phyloP scores from a whole-genome alignment of 2,329 filamentous ascomycete species.

The Purpureocillium takamizusanense region DNA sequence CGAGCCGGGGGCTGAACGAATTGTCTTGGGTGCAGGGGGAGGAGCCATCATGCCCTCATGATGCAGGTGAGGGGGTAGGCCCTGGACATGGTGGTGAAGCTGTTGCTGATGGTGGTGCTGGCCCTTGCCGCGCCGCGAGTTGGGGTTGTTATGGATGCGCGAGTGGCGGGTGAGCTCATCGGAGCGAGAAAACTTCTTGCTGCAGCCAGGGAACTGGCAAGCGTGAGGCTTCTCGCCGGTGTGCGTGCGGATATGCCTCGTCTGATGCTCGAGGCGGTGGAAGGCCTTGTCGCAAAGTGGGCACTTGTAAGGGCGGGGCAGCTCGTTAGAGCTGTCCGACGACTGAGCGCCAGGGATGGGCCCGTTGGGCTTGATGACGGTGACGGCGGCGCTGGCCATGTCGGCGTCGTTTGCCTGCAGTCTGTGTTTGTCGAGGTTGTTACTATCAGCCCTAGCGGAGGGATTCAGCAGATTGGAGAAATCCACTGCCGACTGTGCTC shows the following conservation, averaged over 20 bases:
- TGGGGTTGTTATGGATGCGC: conserved; percentile 97
- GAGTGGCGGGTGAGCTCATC: conserved; percentile 96
- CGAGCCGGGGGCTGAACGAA: conserved; percentile 81
- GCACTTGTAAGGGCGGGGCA: conserved; percentile 96
- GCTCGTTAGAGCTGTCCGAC: conserved; percentile 51
- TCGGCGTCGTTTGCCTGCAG: conserved; percentile 25
- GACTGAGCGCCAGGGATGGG: conserved; percentile 53
- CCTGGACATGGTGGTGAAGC: conserved; percentile 25
- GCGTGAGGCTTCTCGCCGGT: conserved; percentile 97
- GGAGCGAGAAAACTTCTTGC: conserved; percentile 92
- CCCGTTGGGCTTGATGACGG: conserved; percentile 52
- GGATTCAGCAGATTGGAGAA: conserved; percentile 70
- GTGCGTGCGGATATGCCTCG: conserved; percentile 85
- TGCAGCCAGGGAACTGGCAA: conserved; percentile 91
- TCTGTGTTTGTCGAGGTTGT: conserved; percentile 16
- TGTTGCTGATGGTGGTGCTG: conserved; percentile 33
- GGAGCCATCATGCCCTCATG: conserved; percentile 68
- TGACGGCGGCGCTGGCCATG: conserved; percentile 43
- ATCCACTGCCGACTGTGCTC: conserved; percentile 63
- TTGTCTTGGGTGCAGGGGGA: conserved; percentile 64
- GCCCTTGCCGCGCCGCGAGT: conserved; percentile 81
- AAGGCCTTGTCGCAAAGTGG: conserved; percentile 97
- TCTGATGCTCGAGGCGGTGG: conserved; percentile 93
- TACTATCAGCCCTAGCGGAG: conserved; percentile 13
- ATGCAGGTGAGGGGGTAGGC: conserved; percentile 33